phyloP scores from a whole-genome alignment of 495 filamentous ascomycete species.

The Gamarada debralockiae region DNA sequence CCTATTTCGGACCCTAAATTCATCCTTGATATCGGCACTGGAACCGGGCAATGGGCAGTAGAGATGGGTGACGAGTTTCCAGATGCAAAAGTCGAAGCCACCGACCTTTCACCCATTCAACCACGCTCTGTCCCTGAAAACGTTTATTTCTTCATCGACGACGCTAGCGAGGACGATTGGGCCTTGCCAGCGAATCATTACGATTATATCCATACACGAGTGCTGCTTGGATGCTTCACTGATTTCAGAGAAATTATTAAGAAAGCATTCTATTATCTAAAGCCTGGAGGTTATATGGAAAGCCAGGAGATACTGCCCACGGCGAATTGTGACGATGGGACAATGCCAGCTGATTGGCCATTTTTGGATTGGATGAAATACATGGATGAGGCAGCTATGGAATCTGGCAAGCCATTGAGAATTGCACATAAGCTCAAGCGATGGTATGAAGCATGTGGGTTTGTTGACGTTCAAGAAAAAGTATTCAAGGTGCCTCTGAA shows the following conservation, averaged over 20 bases:
- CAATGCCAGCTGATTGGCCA: conserved; percentile 39
- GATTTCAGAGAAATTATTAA: conserved; percentile 38
- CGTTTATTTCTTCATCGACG: conserved; percentile 29
- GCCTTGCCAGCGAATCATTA: conserved; percentile 18
- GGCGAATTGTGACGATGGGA: conserved; percentile 56
- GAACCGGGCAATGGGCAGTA: conserved; percentile 61
- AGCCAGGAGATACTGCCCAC: conserved; percentile 56
- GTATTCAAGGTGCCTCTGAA: conserved; percentile 55
- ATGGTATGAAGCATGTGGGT: conserved; percentile 58
- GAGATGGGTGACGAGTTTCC: conserved; percentile 47
- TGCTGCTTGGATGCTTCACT: conserved; percentile 40
- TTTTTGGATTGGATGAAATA: conserved; percentile 52
- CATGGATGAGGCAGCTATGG: conserved; percentile 41
- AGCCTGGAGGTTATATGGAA: conserved; percentile 65
- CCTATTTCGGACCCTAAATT: conserved; percentile 50
- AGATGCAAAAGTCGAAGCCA: conserved; percentile 20
- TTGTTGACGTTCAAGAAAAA: conserved; percentile 58
- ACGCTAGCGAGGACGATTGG: conserved; percentile 34
- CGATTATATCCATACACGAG: conserved; percentile 49
- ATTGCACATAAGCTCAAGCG: conserved; percentile 47
- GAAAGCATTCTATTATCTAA: conserved; percentile 42
- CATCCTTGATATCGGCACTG: conserved; percentile 69
- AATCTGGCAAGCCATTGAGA: conserved; percentile 45
- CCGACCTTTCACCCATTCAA: conserved; percentile 28
- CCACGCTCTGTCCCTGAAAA: conserved; percentile 27